These are phyloP conservation scores for Trichoderma sp. DNA, from an alignment of 2,329 filamentous ascomycete genomes.

Conservation along the genomic window DNA sequence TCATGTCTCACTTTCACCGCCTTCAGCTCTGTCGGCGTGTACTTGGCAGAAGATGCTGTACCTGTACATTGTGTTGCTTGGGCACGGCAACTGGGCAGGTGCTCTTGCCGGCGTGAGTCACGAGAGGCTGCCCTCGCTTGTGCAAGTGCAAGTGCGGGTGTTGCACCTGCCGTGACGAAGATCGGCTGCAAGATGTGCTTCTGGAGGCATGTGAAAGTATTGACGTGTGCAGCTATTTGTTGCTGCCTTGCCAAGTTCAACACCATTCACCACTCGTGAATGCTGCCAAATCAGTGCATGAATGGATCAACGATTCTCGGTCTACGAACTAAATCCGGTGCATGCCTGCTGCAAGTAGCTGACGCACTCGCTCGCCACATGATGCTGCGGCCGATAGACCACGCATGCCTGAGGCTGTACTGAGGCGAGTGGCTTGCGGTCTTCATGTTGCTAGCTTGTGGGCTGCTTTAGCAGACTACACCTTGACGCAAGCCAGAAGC, in stretches of 20 bases:
- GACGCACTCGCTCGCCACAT: constrained; percentile 1
- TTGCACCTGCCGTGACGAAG: constrained; percentile 1
- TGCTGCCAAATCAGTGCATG: background rate
- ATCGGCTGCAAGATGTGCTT: background rate
- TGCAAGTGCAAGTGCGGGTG: background rate
- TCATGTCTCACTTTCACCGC: constrained; percentile 21
- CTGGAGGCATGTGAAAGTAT: constrained; percentile 6
- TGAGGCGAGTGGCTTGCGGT: background rate
- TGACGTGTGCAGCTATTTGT: background rate
- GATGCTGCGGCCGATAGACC: background rate
- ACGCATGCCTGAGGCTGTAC: background rate
- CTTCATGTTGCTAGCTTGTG: background rate
- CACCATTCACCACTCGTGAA: background rate
- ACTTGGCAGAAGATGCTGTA: background rate
- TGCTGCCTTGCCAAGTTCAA: background rate
- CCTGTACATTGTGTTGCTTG: background rate
- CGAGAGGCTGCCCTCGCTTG: background rate
- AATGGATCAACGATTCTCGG: background rate
- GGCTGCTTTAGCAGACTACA: background rate
- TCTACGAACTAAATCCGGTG: background rate
- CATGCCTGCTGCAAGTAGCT: background rate
- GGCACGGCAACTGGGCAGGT: background rate
- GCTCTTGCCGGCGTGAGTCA: background rate
- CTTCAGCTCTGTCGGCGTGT: background rate
- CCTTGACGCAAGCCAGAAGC: background rate